Base-by-base conservation (phyloP, 202 grass and related monocot genomes). In the Carex arenaria region DNA sequence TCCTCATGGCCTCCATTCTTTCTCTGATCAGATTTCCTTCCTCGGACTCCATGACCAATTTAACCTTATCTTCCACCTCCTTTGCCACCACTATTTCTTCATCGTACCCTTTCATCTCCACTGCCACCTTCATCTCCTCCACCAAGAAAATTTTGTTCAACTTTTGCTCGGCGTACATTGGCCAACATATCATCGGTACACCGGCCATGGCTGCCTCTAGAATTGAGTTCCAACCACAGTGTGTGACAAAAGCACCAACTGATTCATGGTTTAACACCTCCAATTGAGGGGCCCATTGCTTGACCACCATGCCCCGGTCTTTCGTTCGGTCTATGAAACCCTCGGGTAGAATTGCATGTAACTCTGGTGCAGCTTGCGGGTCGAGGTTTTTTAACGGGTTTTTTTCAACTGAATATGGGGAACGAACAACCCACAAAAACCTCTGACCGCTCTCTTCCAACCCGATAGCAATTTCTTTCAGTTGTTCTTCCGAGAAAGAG, bases 171-270 rank as follows among this genome's bases (percentile, higher is more conserved):
- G 85, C 91, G 43, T 80, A 92, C 60, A 97, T 19, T 15, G 94
- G 91, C 94, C 94, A 97, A 31, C 87, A 92, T 40, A 97, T 63
- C 82, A 91, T 79, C 6, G 90, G 84, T 71, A 94, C 78, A 3
- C 92, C 92, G 4, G 72, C 64, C 30, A 64, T 67, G 31, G 87
- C 18, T 0, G 81, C 94, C 78, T 97, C 94, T 20, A 94, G 68
- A 12, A 85, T 72, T 23, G 94, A 97, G 87, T 94, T 97, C 94
- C 92, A 97, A 0, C 94, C 94, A 20, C 88, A 94, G 78, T 94
- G 94, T 9, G 90, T 94, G 12, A 97, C 85, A 14, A 97, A 97
- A 1, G 74, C 90, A 0, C 86, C 92, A 1, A 94, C 86, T 10
- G 94, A 88, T 4, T 66, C 61, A 80, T 97, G 94, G 8, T 71